These are phyloP conservation scores for Chaetoceros muelleri DNA, from an alignment of 108 stramenopile species.

Conservation along the genomic window DNA sequence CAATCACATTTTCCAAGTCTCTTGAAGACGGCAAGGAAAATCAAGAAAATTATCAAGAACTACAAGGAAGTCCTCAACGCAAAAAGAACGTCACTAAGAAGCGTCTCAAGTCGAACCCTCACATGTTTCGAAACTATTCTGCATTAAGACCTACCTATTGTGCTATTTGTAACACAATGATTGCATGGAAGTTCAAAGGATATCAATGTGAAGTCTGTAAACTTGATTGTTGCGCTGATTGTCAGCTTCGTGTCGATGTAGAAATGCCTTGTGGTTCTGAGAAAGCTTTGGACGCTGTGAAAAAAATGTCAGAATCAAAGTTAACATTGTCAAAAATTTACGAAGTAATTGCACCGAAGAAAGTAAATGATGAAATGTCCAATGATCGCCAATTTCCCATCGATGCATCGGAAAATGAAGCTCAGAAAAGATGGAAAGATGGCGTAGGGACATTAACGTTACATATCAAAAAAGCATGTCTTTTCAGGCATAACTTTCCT, in stretches of 20 bases:
- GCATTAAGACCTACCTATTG: slow-evolving; percentile 58
- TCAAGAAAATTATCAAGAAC: too few relatives aligned
- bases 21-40: too few relatives aligned
- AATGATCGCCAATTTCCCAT: not conserved
- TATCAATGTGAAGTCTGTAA: slow-evolving; percentile 71
- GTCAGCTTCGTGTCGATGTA: slow-evolving; percentile 68
- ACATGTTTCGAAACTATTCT: slow-evolving; percentile 42
- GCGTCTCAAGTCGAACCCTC: slow-evolving; percentile 19
- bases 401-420: not conserved
- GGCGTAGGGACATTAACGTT: slow-evolving; percentile 49
- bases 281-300: slow-evolving; percentile 30
- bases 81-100: not conserved
- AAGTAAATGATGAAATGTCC: not conserved
- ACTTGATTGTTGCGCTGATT: slow-evolving; percentile 66
- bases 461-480: slow-evolving; percentile 38
- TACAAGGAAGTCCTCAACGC: too few relatives aligned
- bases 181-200: slow-evolving; percentile 31
- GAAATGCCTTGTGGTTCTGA: slow-evolving; percentile 63
- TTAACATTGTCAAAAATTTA: slow-evolving; percentile 28
- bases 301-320: slow-evolving; percentile 44
- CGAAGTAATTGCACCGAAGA: slow-evolving; percentile 27
- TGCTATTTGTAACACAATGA: slow-evolving; percentile 31
- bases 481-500: slow-evolving; percentile 44
- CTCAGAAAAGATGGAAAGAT: slow-evolving; percentile 4
- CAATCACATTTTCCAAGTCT: too few relatives aligned